A percentile compares a stretch with the other conserved stretches of the same genome.
phyloP scores from a whole-genome alignment of 2,329 filamentous ascomycete species.

The Sporothrix euskadiensis region DNA sequence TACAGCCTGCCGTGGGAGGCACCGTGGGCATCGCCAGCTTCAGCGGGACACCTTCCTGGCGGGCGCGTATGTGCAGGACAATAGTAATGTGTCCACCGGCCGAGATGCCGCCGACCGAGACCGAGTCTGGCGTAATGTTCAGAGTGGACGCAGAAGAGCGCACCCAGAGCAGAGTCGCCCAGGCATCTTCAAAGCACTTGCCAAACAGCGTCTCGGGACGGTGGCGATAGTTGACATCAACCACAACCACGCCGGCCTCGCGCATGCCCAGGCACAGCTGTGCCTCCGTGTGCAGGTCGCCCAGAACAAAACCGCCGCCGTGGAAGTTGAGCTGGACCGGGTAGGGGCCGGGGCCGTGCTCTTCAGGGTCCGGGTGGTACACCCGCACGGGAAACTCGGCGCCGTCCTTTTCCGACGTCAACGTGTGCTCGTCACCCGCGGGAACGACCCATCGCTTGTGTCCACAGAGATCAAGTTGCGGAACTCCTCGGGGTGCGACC shows the following conservation, averaged over 20 bases:
- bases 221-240: constrained; percentile 46
- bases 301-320: constrained; percentile 44
- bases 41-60: constrained; percentile 43
- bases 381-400: constrained; percentile 25
- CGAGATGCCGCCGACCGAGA: constrained; percentile 45
- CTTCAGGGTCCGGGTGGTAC: constrained; percentile 27
- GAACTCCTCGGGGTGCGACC: constrained; percentile 25
- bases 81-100: constrained; percentile 49
- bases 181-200: constrained; percentile 43
- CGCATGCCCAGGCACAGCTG: constrained; percentile 43
- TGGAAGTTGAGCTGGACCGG: constrained; percentile 32
- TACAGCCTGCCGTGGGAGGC: constrained; percentile 35
- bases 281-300: constrained; percentile 40
- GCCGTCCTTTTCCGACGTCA: constrained; percentile 25
- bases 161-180: constrained; percentile 43
- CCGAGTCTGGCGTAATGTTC: constrained; percentile 39
- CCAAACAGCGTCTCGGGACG: constrained; percentile 44
- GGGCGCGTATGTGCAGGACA: constrained; percentile 43
- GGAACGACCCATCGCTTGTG: constrained; percentile 22
- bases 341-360: constrained; percentile 28
- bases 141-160: constrained; percentile 34
- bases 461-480: constrained; percentile 21
- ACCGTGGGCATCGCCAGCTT: constrained; percentile 42
- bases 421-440: constrained; percentile 24
- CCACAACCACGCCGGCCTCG: constrained; percentile 42